These are phyloP conservation scores for Arthroderma sp. DNA, from an alignment of 2,329 filamentous ascomycete genomes.

Conservation along the genomic window DNA sequence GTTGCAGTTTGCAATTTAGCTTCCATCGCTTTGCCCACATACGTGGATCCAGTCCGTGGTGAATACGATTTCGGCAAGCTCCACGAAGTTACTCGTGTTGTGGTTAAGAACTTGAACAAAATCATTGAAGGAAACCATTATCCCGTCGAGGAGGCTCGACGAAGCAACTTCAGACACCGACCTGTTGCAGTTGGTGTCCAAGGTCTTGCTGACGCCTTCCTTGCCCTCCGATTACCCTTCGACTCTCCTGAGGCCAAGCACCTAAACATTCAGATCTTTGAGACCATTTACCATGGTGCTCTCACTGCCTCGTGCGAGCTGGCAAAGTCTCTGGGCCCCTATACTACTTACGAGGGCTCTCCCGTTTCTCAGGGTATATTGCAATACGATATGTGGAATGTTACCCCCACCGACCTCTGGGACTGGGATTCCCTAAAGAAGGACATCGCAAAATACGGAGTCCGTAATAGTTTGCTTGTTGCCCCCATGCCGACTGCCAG, in stretches of 20 bases:
- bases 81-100: constrained; percentile 83
- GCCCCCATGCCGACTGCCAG: constrained; percentile 97
- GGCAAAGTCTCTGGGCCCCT: constrained; percentile 69
- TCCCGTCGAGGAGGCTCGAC: constrained; percentile 82
- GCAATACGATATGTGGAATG: constrained; percentile 97
- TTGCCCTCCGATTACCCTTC: constrained; percentile 90
- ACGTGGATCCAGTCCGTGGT: constrained; percentile 71
- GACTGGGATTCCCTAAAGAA: constrained; percentile 85
- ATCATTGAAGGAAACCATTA: constrained; percentile 99
- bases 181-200: constrained; percentile 95
- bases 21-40: constrained; percentile 81
- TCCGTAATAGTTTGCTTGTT: constrained; percentile 88
- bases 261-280: constrained; percentile 96
- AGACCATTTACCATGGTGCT: constrained; percentile 96
- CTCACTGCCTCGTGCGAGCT: constrained; percentile 79
- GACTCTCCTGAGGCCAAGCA: constrained; percentile 88
- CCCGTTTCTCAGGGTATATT: constrained; percentile 91
- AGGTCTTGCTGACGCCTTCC: constrained; percentile 94
- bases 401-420: constrained; percentile 88
- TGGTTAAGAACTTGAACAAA: constrained; percentile 92
- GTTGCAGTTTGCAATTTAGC: constrained; percentile 97
- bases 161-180: constrained; percentile 94
- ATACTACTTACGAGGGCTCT: constrained; percentile 83
- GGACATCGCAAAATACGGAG: constrained; percentile 81
- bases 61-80: constrained; percentile 93